Evolutionary conservation across 2,329 filamentous ascomycete genomes (phyloP).

Genomic region (Talaromyces atroroseus): DNA sequence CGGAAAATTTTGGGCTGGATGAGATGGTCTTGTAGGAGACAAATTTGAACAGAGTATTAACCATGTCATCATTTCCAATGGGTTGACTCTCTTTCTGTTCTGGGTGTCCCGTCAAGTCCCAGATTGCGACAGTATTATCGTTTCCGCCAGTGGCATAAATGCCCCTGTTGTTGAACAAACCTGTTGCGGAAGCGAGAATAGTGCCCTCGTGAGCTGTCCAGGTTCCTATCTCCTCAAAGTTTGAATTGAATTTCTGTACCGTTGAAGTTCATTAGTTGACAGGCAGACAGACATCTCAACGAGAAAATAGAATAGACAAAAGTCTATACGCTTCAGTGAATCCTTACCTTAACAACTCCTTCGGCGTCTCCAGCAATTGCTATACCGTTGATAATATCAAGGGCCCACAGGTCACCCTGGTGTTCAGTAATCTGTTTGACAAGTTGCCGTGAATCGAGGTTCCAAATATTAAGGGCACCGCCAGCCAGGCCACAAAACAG

Average conservation of each 20-base stretch:
- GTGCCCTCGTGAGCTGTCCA: conserved; percentile 84
- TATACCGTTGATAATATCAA: conserved; percentile 78
- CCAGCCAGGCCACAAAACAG: conserved; percentile 84
- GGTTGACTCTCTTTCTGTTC: conserved; percentile 42
- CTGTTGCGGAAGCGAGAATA: conserved; percentile 76
- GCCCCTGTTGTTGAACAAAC: conserved; percentile 63
- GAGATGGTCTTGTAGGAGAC: conserved; percentile 90
- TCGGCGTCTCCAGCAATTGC: conserved; percentile 86
- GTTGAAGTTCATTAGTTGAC: background rate
- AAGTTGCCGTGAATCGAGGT: conserved; percentile 87
- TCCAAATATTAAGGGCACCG: conserved; percentile 92
- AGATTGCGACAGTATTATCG: conserved; percentile 81
- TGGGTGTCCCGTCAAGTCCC: conserved; percentile 64
- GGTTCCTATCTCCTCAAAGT: conserved; percentile 71
- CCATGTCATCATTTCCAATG: conserved; percentile 55
- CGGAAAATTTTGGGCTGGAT: conserved; percentile 75
- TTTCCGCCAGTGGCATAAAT: conserved; percentile 94
- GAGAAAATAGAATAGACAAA: background rate
- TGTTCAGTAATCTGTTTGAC: conserved; percentile 79
- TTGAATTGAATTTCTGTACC: conserved; percentile 64
- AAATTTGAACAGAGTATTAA: conserved; percentile 75
- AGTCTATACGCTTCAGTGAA: background rate
- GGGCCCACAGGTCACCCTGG: conserved; percentile 74
- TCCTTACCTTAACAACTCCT: conserved; percentile 69
- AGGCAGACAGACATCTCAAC: background rate